Percentiles rank a stretch among this genome's conserved stretches.
These are phyloP conservation scores for Metschnikowia kofuensis DNA, from an alignment of 805 yeast species.

Conservation along the genomic window DNA sequence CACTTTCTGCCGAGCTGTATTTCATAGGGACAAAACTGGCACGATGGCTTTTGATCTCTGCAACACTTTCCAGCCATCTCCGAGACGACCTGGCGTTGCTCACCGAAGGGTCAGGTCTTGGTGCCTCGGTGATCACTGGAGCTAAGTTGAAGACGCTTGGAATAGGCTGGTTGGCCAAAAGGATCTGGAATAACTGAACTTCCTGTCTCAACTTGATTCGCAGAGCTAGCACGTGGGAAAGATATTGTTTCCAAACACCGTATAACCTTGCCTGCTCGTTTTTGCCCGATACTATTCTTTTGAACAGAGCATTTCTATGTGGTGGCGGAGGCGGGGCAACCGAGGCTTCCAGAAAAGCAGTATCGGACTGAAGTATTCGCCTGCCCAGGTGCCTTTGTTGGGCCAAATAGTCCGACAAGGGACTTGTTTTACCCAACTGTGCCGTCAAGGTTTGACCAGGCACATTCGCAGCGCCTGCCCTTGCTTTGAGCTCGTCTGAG, in stretches of 20 bases:
- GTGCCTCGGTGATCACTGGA: not conserved
- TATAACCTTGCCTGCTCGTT: constrained; percentile 2
- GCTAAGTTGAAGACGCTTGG: constrained; percentile 8
- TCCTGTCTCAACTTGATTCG: constrained; percentile 42
- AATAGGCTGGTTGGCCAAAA: constrained; percentile 14
- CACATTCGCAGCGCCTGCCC: constrained; percentile 13
- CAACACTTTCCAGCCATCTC: constrained; percentile 9
- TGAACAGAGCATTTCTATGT: constrained; percentile 6
- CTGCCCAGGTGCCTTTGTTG: constrained; percentile 17
- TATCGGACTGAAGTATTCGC: constrained; percentile 3
- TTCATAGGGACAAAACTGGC: constrained; percentile 9
- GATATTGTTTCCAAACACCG: constrained; percentile 34
- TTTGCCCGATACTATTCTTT: not conserved
- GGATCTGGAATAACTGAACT: constrained; percentile 31
- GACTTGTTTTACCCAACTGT: not conserved
- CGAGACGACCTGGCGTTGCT: not conserved
- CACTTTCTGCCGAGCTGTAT: constrained; percentile 4
- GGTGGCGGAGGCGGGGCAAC: constrained; percentile 17
- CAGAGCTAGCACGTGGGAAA: constrained; percentile 32
- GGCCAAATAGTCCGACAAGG: constrained; percentile 5
- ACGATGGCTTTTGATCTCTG: constrained; percentile 7
- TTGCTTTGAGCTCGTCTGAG: constrained; percentile 13
- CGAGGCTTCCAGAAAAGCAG: constrained; percentile 8
- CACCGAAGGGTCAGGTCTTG: not conserved
- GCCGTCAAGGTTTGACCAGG: not conserved